These are phyloP conservation scores for Jamesozyma spencerorum DNA, from an alignment of 805 yeast species.

Conservation along the genomic window DNA sequence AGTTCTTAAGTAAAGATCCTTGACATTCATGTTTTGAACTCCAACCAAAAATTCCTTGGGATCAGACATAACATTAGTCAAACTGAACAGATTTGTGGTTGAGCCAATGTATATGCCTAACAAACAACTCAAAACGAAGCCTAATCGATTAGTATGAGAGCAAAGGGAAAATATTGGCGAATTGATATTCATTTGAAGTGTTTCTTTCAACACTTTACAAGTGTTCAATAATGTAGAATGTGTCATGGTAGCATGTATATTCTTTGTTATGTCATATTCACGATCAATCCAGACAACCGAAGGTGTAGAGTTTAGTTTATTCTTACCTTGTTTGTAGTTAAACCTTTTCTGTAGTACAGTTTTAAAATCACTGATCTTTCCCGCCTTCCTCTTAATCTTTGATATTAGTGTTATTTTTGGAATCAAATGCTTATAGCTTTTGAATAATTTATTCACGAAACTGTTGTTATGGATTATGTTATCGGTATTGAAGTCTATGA, in stretches of 20 bases:
- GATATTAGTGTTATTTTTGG: conserved; percentile 28
- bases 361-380: conserved; percentile 15
- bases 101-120: conserved; percentile 83
- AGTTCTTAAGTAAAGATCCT: conserved; percentile 75
- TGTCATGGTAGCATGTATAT: conserved; percentile 31
- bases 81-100: conserved; percentile 71
- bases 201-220: conserved; percentile 85
- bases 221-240: conserved; percentile 62
- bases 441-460: conserved; percentile 17
- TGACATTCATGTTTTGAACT: conserved; percentile 66
- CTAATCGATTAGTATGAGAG: conserved; percentile 74
- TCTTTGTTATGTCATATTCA: conserved; percentile 16
- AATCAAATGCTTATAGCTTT: conserved; percentile 15
- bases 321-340: conserved; percentile 13
- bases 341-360: conserved; percentile 13
- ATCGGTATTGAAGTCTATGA: conserved; percentile 47
- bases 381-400: conserved; percentile 23
- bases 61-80: conserved; percentile 64
- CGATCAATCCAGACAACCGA: conserved; percentile 27
- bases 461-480: conserved; percentile 19
- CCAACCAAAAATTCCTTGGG: conserved; percentile 65
- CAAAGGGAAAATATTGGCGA: conserved; percentile 79
- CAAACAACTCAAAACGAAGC: conserved; percentile 76
- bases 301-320: conserved; percentile 29
- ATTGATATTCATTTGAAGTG: conserved; percentile 69